A percentile compares a stretch with the other conserved stretches of the same genome.
phyloP scores from a whole-genome alignment of 768 basidiomycete genomes.

The Mycena vitilis region DNA sequence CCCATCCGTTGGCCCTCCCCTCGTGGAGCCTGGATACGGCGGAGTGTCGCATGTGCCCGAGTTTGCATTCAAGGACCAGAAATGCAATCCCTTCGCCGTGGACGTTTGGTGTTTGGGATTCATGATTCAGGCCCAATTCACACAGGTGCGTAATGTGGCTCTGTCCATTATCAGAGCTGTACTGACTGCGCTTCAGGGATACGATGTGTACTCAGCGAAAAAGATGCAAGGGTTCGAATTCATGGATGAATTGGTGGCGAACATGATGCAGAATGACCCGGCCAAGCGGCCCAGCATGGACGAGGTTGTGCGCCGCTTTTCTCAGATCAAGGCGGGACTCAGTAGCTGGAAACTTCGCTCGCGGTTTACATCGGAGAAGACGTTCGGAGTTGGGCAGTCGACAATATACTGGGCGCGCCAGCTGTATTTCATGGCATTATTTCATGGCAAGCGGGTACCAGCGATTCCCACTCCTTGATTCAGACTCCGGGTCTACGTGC shows the following conservation, averaged over 20 bases:
- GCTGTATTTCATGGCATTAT: not conserved
- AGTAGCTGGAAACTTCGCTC: conserved; percentile 15
- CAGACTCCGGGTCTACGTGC: too few species aligned
- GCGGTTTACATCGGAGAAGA: not conserved
- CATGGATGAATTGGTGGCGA: conserved; percentile 5
- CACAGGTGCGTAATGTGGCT: not conserved
- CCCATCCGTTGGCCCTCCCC: not conserved
- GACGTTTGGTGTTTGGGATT: conserved; percentile 18
- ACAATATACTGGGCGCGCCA: not conserved
- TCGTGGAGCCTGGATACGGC: not conserved
- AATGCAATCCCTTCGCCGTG: conserved; percentile 18
- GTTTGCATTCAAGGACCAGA: not conserved
- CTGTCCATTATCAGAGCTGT: too few species aligned
- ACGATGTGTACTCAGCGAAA: not conserved
- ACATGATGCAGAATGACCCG: conserved; percentile 5
- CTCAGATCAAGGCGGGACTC: conserved; percentile 6
- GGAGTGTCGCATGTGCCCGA: not conserved
- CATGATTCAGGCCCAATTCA: conserved; percentile 5
- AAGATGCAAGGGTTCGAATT: conserved; percentile 16
- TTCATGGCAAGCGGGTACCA: not conserved
- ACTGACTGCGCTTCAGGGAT: not conserved
- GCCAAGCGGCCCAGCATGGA: conserved; percentile 15
- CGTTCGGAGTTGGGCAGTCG: not conserved
- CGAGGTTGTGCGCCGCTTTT: conserved; percentile 6
- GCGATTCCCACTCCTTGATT: conserved; percentile 1